Percentiles rank a stretch among this genome's conserved stretches.
Conservation (phyloP, 345 rosid genomes). For the Aethionema arabicum region DNA sequence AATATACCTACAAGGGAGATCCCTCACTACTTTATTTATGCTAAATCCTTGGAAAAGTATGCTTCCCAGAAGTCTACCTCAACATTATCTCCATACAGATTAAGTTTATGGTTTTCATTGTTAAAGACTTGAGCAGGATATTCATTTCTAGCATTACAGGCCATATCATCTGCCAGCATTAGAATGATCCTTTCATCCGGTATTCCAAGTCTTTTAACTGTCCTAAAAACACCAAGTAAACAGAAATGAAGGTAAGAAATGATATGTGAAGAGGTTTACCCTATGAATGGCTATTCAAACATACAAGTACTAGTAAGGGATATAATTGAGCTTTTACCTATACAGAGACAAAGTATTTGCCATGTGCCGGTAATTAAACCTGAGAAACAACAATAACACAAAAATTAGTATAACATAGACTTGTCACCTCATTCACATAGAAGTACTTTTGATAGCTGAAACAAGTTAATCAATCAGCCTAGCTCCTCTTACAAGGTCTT, state of each 20-base stretch:
- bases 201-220: slow-evolving; percentile 92
- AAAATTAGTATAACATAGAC: slow-evolving; percentile 20
- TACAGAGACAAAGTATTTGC: slow-evolving; percentile 93
- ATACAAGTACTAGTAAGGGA: neutral
- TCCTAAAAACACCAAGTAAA: slow-evolving; percentile 52
- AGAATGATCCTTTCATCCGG: slow-evolving; percentile 95
- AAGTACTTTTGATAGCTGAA: neutral
- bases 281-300: neutral
- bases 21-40: neutral
- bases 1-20: slow-evolving; percentile 4
- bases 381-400: slow-evolving; percentile 36
- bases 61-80: slow-evolving; percentile 54
- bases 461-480: slow-evolving; percentile 15
- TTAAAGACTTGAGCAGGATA: slow-evolving; percentile 97
- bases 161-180: slow-evolving; percentile 99
- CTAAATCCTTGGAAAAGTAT: slow-evolving; percentile 14
- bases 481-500: neutral
- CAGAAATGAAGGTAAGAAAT: slow-evolving; percentile 12
- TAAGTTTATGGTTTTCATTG: slow-evolving; percentile 90
- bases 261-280: neutral
- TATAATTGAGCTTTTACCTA: slow-evolving; percentile 48
- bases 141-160: slow-evolving; percentile 91
- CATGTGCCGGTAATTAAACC: slow-evolving; percentile 99
- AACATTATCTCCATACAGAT: slow-evolving; percentile 96
- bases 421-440: slow-evolving; percentile 5